Conservation (phyloP, 2,329 filamentous ascomycete species). For the Aureobasidium sp. region DNA sequence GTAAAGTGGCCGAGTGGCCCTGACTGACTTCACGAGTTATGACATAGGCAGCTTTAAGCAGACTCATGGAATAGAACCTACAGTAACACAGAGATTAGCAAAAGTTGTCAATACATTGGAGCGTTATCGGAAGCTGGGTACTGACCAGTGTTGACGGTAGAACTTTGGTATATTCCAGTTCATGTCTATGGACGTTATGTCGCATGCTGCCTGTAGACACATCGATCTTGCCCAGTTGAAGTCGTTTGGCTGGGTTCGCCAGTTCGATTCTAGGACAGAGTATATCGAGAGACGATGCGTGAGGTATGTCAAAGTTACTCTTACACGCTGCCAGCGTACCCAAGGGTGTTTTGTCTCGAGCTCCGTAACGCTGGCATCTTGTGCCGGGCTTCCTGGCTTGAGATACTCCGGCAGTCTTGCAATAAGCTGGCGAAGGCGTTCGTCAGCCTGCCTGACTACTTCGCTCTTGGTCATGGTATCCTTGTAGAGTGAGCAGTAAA, state of each 20-base stretch:
- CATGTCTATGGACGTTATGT: neutral
- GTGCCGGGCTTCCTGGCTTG: neutral
- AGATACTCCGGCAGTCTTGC: neutral
- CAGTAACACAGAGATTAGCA: neutral
- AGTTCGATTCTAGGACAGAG: neutral
- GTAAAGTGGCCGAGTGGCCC: neutral
- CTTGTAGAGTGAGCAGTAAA: neutral
- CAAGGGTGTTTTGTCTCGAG: neutral
- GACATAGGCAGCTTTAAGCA: neutral
- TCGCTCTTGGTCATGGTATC: neutral
- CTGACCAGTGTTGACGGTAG: neutral
- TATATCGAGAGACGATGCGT: neutral
- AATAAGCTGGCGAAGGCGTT: neutral
- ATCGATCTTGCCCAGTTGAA: neutral
- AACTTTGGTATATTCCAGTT: neutral
- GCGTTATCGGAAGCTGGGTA: neutral
- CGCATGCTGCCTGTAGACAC: neutral
- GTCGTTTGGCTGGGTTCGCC: neutral
- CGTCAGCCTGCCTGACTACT: neutral
- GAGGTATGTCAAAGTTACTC: neutral
- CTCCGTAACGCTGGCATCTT: neutral
- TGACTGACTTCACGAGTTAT: neutral
- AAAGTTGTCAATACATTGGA: neutral
- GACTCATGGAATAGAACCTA: neutral
- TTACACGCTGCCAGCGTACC: neutral